A percentile compares a stretch with the other conserved stretches of the same genome.
phyloP scores from a whole-genome alignment of 305 asterid genomes.

The Fraxinus baroniana region DNA sequence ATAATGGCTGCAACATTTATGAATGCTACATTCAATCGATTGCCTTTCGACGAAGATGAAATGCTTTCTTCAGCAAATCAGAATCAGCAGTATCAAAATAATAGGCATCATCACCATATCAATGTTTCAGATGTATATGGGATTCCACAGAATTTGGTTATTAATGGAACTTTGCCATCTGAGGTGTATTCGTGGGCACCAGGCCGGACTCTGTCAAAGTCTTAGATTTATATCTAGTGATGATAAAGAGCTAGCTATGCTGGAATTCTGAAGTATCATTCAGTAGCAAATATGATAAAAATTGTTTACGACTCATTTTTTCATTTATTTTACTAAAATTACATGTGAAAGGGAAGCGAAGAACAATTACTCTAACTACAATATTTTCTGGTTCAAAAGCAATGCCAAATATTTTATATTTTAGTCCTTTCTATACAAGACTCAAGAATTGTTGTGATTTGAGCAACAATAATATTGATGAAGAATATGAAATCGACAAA shows the following conservation, averaged over 20 bases:
- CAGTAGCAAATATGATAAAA: not conserved
- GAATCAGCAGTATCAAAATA: slow-evolving; percentile 43
- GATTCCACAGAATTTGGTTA: slow-evolving; percentile 53
- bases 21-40: slow-evolving; percentile 74
- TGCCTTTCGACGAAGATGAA: slow-evolving; percentile 66
- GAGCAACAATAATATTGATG: too few species aligned
- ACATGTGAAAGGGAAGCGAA: not conserved
- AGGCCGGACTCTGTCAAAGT: slow-evolving; percentile 40
- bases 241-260: not conserved
- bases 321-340: not conserved
- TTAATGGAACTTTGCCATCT: slow-evolving; percentile 41
- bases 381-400: not conserved
- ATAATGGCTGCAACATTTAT: slow-evolving; percentile 83
- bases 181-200: slow-evolving; percentile 59
- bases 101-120: slow-evolving; percentile 40
- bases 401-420: not conserved
- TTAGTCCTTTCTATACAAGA: too few species aligned
- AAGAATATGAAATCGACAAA: too few species aligned
- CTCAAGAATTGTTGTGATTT: too few species aligned
- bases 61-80: slow-evolving; percentile 27
- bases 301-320: not conserved
- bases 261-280: not conserved
- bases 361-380: not conserved
- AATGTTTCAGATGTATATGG: slow-evolving; percentile 50
- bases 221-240: slow-evolving; percentile 12